Base-by-base conservation (phyloP, 1,284 basidiomycete genomes). In the Austropuccinia psidii region DNA sequence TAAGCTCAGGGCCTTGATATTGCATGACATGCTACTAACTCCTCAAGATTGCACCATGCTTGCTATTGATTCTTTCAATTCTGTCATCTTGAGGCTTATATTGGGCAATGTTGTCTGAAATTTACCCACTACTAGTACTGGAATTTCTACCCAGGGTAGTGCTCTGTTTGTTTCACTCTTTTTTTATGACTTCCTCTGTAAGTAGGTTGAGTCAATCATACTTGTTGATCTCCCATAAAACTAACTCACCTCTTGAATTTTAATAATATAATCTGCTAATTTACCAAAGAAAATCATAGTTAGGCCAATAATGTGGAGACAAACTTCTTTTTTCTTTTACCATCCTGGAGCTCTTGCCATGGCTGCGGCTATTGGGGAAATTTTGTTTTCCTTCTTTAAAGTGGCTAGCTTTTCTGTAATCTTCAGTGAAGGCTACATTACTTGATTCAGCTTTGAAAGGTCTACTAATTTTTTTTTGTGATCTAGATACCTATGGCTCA, bases 291-390 rank as follows among this genome's bases (percentile, higher is more conserved):
- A n/a, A n/a, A n/a, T n/a, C n/a, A n/a, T n/a, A n/a, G n/a, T 45
- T 55, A 86, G 90, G 9, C 88, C 89, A 0, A 89, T 83, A 73
- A 77, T 82, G 73, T 81, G 79, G 80, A 90, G 85, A 70, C 84
- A 85, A 76, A 87, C 86, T n/a, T 84, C 83, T 47, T 94, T 89
- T 79, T 85, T 88, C 74, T 86, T 93, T 81, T 93, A 90, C 80
- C 86, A 90, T 35, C 89, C 90, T 0, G 85, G 87, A 4, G 89
- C 90, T 0, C 83, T 88, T 35, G 85, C 87, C 0, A 79, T 91
- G n/a, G 88, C 88, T 6, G 89, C 79, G 52, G 79, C 83, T 17
- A 47, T 82, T 6, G 80, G 82, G 69, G 84, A 85, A 76, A 79
- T 83, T 13, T 84, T 84, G 0, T 83, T 84, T 80, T 83, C 81